phyloP scores from a whole-genome alignment of 1,284 basidiomycete species.

The Ustilago vetiveriae region DNA sequence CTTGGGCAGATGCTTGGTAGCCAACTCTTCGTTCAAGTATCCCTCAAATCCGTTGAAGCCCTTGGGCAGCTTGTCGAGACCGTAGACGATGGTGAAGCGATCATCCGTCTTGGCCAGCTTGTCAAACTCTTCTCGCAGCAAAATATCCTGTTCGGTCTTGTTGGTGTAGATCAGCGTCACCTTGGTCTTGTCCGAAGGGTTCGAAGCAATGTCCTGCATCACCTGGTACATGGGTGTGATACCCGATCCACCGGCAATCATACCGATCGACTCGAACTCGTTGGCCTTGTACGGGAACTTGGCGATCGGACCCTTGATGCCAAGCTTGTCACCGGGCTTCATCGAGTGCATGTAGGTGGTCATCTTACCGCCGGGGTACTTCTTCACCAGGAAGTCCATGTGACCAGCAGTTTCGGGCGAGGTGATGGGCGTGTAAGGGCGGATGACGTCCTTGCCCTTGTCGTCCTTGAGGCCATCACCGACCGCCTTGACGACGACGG shows the following conservation, averaged over 20 bases:
- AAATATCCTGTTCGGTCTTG: conserved; percentile 87
- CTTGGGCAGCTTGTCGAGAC: conserved; percentile 79
- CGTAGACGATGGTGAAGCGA: conserved; percentile 82
- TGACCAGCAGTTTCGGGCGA: conserved; percentile 57
- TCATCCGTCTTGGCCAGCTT: conserved; percentile 59
- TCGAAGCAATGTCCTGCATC: conserved; percentile 66
- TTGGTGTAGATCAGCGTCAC: conserved; percentile 93
- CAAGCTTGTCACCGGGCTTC: conserved; percentile 82
- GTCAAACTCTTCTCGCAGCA: conserved; percentile 84
- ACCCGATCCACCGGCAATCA: conserved; percentile 89
- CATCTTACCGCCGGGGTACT: conserved; percentile 67
- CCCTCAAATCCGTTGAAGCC: conserved; percentile 72
- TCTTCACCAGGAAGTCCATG: conserved; percentile 81
- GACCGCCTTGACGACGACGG: conserved; percentile 71
- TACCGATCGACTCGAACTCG: conserved; percentile 76
- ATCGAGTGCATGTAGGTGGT: conserved; percentile 69
- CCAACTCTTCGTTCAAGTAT: conserved; percentile 75
- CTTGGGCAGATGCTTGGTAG: conserved; percentile 77
- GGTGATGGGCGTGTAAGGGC: conserved; percentile 70
- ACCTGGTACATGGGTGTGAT: conserved; percentile 70
- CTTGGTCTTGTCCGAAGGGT: conserved; percentile 88
- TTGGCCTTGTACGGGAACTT: conserved; percentile 66
- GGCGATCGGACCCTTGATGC: conserved; percentile 77
- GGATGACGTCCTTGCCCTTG: conserved; percentile 87
- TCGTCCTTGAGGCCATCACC: conserved; percentile 71